Conservation (phyloP, 2,329 filamentous ascomycete genomes). For the Xylariaceae sp. region DNA sequence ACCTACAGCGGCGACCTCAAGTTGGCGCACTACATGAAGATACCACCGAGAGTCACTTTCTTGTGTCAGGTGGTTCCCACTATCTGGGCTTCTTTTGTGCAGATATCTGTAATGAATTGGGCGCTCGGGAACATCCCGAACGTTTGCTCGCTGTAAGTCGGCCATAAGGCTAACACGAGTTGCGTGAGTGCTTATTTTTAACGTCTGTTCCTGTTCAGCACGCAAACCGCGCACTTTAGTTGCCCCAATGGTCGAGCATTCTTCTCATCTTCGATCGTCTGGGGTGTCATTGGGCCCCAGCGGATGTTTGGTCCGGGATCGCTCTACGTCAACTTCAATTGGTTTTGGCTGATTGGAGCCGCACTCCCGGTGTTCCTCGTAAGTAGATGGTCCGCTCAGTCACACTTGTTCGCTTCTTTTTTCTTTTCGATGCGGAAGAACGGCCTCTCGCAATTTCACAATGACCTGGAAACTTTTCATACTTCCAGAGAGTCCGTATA, state of each 20-base stretch:
- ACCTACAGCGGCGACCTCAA: slow-evolving; percentile 36
- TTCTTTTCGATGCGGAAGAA: not conserved
- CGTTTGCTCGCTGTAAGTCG: slow-evolving; percentile 37
- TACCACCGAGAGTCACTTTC: slow-evolving; percentile 47
- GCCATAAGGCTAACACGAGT: slow-evolving; percentile 18
- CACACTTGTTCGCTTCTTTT: not conserved
- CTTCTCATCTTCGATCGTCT: slow-evolving; percentile 53
- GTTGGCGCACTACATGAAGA: slow-evolving; percentile 38
- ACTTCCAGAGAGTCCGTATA: not conserved
- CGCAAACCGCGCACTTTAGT: slow-evolving; percentile 41
- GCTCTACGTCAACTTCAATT: slow-evolving; percentile 49
- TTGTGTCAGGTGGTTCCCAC: slow-evolving; percentile 48
- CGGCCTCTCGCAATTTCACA: not conserved
- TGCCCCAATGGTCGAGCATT: slow-evolving; percentile 40
- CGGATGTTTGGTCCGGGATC: slow-evolving; percentile 52
- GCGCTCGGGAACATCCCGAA: slow-evolving; percentile 43
- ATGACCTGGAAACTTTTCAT: not conserved
- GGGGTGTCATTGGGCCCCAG: slow-evolving; percentile 54
- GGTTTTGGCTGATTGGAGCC: slow-evolving; percentile 52
- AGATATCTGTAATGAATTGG: slow-evolving; percentile 47
- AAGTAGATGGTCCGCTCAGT: not conserved
- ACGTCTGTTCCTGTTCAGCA: slow-evolving; percentile 21
- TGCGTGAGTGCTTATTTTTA: not conserved
- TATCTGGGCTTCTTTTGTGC: slow-evolving; percentile 45
- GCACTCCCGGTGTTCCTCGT: slow-evolving; percentile 43